Evolutionary conservation across 352 stramenopile species (phyloP), one percentile per base, ranked within the genome.

Genomic region (Aphanomyces stellatus): DNA sequence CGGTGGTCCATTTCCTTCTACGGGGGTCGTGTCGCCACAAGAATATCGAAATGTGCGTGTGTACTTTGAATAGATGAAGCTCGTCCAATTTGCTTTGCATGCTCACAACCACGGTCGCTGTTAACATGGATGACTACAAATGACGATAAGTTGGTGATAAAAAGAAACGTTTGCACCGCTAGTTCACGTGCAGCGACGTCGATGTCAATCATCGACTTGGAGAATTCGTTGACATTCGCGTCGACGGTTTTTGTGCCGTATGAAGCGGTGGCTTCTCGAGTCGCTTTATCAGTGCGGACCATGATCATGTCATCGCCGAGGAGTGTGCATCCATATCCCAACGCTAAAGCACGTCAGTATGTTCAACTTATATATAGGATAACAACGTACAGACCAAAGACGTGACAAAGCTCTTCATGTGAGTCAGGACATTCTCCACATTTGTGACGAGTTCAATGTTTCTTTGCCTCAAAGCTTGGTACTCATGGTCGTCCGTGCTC

Each of bases 351-450:
- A 27, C 13, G 17, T n/a, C n/a, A n/a, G n/a, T n/a, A n/a, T n/a
- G n/a, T n/a, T n/a, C n/a, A n/a, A n/a, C n/a, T n/a, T n/a, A n/a
- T n/a, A n/a, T n/a, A n/a, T 15, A 37, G 22, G 1, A 6, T 8
- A 37, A 57, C 28, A 10, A 27, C 30, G 30, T 67, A 67, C 60
- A 49, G 6, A 82, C 72, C 7, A 80, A 57, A 35, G 73, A 80
- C 13, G 74, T 76, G 30, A 72, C 73, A 70, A 76, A 82, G 49
- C 67, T 82, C 53, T 80, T 80, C 48, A 77, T 70, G 46, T 80
- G 73, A 4, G 60, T 71, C 33, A 75, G 57, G 33, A 82, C 53
- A 11, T 49, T 51, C 3, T 64, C 27, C 4, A 80, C 62, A 37
- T 74, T 56, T 1, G 73, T 66, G 25, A 73, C 64, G 30, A 82